Conservation (phyloP, 108 stramenopile genomes). For the Cyclotella kingstonii region DNA sequence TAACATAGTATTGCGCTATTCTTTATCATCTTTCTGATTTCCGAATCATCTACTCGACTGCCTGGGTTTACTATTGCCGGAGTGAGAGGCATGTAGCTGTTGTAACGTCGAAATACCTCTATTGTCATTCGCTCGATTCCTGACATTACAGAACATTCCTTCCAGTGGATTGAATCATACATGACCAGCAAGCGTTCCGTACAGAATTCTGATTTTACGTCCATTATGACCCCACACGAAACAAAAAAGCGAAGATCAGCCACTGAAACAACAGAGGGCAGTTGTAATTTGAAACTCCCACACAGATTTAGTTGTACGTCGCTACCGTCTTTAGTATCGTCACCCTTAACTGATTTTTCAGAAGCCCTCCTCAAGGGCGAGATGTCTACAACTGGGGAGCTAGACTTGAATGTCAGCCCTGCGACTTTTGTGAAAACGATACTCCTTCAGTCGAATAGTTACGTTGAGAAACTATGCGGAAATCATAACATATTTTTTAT, state of each 20-base stretch:
- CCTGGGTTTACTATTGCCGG: no score
- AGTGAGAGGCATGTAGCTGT: no score
- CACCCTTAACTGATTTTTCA: conserved; percentile 1
- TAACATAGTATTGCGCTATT: no score
- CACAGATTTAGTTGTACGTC: conserved; percentile 18
- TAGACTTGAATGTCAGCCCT: conserved; percentile 36
- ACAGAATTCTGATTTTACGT: no score
- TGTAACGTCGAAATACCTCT: no score
- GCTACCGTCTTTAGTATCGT: conserved; percentile 3
- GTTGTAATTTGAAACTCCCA: background rate
- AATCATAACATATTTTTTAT: conserved; percentile 23
- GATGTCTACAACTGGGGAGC: conserved; percentile 24
- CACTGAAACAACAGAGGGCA: background rate
- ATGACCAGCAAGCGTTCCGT: no score
- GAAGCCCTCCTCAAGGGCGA: conserved; percentile 12
- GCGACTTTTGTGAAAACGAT: conserved; percentile 31
- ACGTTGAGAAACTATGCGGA: conserved; percentile 18
- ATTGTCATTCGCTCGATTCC: no score
- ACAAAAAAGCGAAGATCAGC: conserved; percentile 4
- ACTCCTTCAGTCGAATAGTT: conserved; percentile 32
- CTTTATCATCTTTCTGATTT: no score
- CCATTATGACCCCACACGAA: background rate
- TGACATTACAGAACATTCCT: no score
- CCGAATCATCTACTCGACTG: no score
- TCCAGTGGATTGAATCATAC: no score